Evolutionary conservation across 176 grass and related monocot species (phyloP).

Genomic region (Oryza nivara): DNA sequence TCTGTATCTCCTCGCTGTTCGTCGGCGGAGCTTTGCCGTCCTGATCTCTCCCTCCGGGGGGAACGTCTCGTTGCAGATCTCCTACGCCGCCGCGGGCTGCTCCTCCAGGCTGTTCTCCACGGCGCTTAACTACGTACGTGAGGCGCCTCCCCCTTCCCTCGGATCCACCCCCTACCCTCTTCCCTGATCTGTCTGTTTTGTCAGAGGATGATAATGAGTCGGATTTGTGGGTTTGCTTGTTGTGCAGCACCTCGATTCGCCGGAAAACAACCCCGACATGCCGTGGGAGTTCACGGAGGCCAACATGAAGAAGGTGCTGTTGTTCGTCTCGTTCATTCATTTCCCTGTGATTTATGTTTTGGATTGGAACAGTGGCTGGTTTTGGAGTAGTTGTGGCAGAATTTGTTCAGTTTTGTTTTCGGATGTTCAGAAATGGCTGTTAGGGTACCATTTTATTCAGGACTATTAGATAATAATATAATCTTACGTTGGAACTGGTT

Average conservation of each 20-base stretch:
- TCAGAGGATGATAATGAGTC: slow-evolving; percentile 5
- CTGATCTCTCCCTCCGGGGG: slow-evolving; percentile 21
- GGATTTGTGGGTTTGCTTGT: slow-evolving; percentile 25
- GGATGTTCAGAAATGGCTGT: slow-evolving; percentile 11
- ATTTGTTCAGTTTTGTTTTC: background rate
- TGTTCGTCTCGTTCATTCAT: background rate
- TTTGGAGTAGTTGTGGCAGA: slow-evolving; percentile 22
- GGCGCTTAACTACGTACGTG: slow-evolving; percentile 91
- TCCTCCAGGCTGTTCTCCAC: slow-evolving; percentile 62
- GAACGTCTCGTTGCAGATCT: slow-evolving; percentile 37
- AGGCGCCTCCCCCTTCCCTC: slow-evolving; percentile 26
- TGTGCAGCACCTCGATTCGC: slow-evolving; percentile 90
- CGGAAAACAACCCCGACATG: slow-evolving; percentile 72
- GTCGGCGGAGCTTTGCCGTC: background rate
- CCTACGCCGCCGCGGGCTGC: slow-evolving; percentile 31
- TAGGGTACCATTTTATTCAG: background rate
- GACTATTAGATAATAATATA: background rate
- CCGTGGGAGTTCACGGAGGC: slow-evolving; percentile 75
- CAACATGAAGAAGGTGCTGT: slow-evolving; percentile 78
- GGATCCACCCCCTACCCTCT: slow-evolving; percentile 29
- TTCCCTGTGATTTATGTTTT: slow-evolving; percentile 3
- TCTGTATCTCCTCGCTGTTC: background rate
- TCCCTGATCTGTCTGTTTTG: slow-evolving; percentile 45
- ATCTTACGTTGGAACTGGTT: background rate
- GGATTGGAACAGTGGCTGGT: background rate